These are phyloP conservation scores for Plantago major DNA, from an alignment of 257 asterid species.

Conservation along the genomic window DNA sequence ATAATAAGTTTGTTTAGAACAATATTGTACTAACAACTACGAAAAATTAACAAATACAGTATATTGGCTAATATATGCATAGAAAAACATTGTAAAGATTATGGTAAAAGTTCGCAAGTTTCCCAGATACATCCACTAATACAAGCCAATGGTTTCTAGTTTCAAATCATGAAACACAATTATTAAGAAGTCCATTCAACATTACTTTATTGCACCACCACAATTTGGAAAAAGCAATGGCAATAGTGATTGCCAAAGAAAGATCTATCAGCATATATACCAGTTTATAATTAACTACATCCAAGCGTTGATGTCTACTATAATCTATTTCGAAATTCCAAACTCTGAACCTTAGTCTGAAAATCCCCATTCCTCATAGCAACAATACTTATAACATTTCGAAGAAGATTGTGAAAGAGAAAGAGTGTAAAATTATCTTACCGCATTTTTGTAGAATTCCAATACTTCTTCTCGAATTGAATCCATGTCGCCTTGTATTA, in stretches of 20 bases:
- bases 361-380: no score
- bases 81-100: no score
- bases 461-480: constrained; percentile 76
- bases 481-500: constrained; percentile 90
- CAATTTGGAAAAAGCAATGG: constrained; percentile 8
- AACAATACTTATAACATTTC: background rate
- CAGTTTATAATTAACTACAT: background rate
- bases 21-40: no score
- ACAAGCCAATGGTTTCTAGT: background rate
- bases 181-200: background rate
- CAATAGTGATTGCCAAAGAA: background rate
- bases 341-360: background rate
- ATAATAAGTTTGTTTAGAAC: constrained; percentile 8
- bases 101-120: background rate
- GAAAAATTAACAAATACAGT: no score
- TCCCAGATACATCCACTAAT: background rate
- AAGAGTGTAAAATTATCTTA: constrained; percentile 24
- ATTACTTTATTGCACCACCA: background rate
- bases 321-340: constrained; percentile 11
- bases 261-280: background rate
- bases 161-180: background rate
- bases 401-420: constrained; percentile 8
- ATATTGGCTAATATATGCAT: no score
- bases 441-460: constrained; percentile 54
- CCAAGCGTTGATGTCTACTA: background rate